These are phyloP conservation scores for Zhuliangozyma blackwelliae DNA, from an alignment of 1,139 yeast species.

Conservation along the genomic window DNA sequence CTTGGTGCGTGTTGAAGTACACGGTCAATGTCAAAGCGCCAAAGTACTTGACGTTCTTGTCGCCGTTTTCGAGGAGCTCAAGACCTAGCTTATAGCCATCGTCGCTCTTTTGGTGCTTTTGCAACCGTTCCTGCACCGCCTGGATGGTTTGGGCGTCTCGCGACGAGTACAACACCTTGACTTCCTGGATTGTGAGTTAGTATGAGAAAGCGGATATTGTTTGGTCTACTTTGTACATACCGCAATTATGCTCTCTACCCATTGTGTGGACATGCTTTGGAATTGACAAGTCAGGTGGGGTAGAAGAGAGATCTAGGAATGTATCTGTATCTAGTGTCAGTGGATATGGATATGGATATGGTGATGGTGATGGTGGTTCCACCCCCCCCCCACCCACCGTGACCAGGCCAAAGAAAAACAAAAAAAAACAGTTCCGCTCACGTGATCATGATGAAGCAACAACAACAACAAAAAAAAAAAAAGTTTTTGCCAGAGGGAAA, in stretches of 20 bases:
- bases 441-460: too few relatives aligned
- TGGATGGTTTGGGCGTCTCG: slow-evolving; percentile 41
- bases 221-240: slow-evolving; percentile 12
- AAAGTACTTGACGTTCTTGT: slow-evolving; percentile 56
- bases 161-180: slow-evolving; percentile 40
- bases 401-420: too few relatives aligned
- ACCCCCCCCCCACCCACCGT: too few relatives aligned
- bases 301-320: too few relatives aligned
- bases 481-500: too few relatives aligned
- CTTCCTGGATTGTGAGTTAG: slow-evolving; percentile 18
- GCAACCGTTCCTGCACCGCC: slow-evolving; percentile 48
- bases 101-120: slow-evolving; percentile 49
- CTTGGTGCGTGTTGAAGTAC: slow-evolving; percentile 41
- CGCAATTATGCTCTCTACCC: slow-evolving; percentile 9
- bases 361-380: too few relatives aligned
- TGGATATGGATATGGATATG: too few relatives aligned
- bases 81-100: slow-evolving; percentile 51
- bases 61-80: slow-evolving; percentile 34
- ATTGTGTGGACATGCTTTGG: slow-evolving; percentile 3
- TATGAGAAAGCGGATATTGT: slow-evolving; percentile 1
- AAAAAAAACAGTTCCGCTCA: too few relatives aligned
- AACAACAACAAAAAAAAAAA: too few relatives aligned
- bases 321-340: too few relatives aligned
- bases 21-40: slow-evolving; percentile 70
- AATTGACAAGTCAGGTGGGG: too few relatives aligned